Evolutionary conservation across 768 basidiomycete genomes (phyloP).

Genomic region (Fomitopsis serialis): DNA sequence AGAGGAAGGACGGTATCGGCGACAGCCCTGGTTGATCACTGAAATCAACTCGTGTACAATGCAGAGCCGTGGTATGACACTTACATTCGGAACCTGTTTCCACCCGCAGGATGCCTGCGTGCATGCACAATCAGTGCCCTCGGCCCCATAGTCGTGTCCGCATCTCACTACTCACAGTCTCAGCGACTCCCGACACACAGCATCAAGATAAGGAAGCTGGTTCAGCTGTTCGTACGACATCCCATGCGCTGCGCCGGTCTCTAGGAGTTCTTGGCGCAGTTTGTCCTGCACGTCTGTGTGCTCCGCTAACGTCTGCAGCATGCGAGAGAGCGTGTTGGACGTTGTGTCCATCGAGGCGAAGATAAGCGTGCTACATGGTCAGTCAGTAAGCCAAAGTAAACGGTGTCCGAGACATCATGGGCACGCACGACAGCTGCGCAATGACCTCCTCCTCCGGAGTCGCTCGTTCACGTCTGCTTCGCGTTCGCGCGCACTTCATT

Average conservation of each 20-base stretch:
- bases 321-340: too few relatives aligned
- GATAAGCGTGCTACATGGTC: constrained; percentile 17
- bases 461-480: constrained; percentile 3
- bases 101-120: constrained; percentile 2
- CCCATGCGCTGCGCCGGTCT: constrained; percentile 15
- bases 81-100: constrained; percentile 2
- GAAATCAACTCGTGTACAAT: too few relatives aligned
- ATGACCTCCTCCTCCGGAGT: constrained; percentile 9
- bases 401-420: too few relatives aligned
- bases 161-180: constrained; percentile 40
- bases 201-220: constrained; percentile 55
- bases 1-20: constrained; percentile 24
- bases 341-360: constrained; percentile 20
- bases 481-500: constrained; percentile 17
- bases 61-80: too few relatives aligned
- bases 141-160: background rate
- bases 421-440: constrained; percentile 12
- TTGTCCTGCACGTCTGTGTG: too few relatives aligned
- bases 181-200: constrained; percentile 52
- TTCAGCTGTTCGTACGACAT: constrained; percentile 16
- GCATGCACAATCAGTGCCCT: background rate
- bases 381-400: too few relatives aligned
- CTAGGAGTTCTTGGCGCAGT: constrained; percentile 16
- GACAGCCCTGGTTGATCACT: too few relatives aligned
- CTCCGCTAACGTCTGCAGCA: too few relatives aligned